Evolutionary conservation across 768 basidiomycete genomes (phyloP).

Genomic region (Phanerochaete carnosa): DNA sequence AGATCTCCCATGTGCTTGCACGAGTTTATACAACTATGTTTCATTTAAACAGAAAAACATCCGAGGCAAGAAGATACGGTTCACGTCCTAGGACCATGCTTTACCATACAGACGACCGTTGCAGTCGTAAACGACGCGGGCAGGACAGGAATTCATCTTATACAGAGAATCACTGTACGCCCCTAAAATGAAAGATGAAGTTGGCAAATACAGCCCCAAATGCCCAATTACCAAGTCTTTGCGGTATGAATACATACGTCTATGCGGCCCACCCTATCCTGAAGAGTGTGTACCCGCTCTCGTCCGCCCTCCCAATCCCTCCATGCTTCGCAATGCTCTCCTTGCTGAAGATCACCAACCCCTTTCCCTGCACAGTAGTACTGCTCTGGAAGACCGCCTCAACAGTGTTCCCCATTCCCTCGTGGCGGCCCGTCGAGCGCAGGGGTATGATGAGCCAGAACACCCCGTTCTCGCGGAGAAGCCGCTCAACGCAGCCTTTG

Average conservation of each 20-base stretch:
- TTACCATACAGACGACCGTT: too few relatives aligned
- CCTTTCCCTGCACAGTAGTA: constrained; percentile 3
- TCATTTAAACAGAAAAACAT: too few relatives aligned
- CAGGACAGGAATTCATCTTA: too few relatives aligned
- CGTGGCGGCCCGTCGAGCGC: constrained; percentile 61
- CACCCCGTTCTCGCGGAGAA: constrained; percentile 43
- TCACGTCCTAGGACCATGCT: too few relatives aligned
- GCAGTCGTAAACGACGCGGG: too few relatives aligned
- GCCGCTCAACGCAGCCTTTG: constrained; percentile 50
- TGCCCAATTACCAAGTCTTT: too few relatives aligned
- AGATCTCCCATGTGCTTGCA: too few relatives aligned
- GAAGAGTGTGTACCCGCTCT: constrained; percentile 65
- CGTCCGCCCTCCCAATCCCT: constrained; percentile 65
- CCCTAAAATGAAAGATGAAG: too few relatives aligned
- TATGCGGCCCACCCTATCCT: constrained; percentile 61
- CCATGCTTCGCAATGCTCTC: constrained; percentile 46
- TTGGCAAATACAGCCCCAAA: too few relatives aligned
- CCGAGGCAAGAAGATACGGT: too few relatives aligned
- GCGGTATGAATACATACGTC: neutral
- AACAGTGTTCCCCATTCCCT: constrained; percentile 55
- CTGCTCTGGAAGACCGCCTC: constrained; percentile 46
- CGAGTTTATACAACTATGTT: too few relatives aligned
- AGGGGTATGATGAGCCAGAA: constrained; percentile 77
- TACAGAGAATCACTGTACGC: too few relatives aligned
- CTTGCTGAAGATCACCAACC: constrained; percentile 44